Evolutionary conservation across 495 filamentous ascomycete genomes (phyloP).

Genomic region (Rhizodiscina lignyota): DNA sequence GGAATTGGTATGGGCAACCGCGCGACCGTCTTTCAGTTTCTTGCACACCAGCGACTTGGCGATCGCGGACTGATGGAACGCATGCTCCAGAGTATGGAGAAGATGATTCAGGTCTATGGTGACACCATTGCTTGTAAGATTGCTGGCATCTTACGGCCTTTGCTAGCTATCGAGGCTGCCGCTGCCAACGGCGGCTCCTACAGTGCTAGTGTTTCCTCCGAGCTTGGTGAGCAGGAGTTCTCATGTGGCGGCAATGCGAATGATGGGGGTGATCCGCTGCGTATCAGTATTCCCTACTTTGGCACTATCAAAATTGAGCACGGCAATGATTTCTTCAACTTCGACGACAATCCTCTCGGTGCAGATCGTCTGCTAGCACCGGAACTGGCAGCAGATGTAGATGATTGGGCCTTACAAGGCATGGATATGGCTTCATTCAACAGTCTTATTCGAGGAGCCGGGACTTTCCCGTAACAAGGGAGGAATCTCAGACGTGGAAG

Average conservation of each 20-base stretch:
- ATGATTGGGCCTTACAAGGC: too few relatives aligned
- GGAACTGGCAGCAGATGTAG: too few relatives aligned
- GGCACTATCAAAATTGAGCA: slow-evolving; percentile 1
- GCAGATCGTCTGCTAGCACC: too few relatives aligned
- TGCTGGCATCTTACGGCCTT: slow-evolving; percentile 7
- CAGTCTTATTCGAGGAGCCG: too few relatives aligned
- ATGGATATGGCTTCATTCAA: too few relatives aligned
- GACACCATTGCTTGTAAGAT: slow-evolving; percentile 8
- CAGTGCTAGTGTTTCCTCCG: neutral
- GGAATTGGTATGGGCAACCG: slow-evolving; percentile 3
- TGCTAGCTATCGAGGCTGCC: slow-evolving; percentile 7
- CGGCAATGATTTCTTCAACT: neutral
- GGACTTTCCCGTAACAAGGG: too few relatives aligned
- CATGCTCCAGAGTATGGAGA: slow-evolving; percentile 22
- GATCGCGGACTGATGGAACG: slow-evolving; percentile 31
- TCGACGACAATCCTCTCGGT: too few relatives aligned
- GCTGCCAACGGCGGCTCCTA: slow-evolving; percentile 1
- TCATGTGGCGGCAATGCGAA: neutral
- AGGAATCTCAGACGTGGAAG: too few relatives aligned
- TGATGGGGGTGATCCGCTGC: neutral
- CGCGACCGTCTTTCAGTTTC: slow-evolving; percentile 11
- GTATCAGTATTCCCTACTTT: neutral
- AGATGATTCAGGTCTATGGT: neutral
- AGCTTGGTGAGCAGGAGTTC: neutral
- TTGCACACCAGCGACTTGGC: slow-evolving; percentile 23